Evolutionary conservation across 192 early-diverging fungal genomes (phyloP).

Genomic region (Spinellus fusiger): DNA sequence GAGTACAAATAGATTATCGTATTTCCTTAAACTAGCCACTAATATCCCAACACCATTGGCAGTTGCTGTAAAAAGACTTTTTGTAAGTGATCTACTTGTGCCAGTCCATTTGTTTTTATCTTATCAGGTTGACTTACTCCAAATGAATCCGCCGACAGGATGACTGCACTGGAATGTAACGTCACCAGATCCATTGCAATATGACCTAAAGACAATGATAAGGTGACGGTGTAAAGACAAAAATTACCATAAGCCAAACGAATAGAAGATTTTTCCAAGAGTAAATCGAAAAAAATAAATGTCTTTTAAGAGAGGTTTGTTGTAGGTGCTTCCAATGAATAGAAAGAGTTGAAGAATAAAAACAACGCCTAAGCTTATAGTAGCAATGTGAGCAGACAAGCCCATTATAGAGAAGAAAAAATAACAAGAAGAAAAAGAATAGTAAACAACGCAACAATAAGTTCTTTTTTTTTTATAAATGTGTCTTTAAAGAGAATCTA

Average conservation of each 20-base stretch:
- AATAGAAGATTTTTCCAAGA: background rate
- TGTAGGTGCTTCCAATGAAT: constrained; percentile 23
- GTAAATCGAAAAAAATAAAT: constrained; percentile 17
- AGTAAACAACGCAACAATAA: background rate
- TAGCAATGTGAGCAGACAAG: constrained; percentile 20
- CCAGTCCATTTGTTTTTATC: background rate
- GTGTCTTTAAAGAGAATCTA: background rate
- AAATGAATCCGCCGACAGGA: background rate
- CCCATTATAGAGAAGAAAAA: constrained; percentile 4
- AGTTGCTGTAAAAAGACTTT: no score
- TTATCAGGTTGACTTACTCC: background rate
- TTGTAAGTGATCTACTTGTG: no score
- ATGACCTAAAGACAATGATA: constrained; percentile 4
- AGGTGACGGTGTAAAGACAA: background rate
- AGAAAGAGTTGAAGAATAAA: constrained; percentile 24
- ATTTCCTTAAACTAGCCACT: no score
- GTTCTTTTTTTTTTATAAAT: background rate
- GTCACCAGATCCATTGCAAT: constrained; percentile 13
- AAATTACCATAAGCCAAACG: constrained; percentile 24
- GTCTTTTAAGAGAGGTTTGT: constrained; percentile 15
- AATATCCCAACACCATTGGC: no score
- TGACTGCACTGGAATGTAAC: background rate
- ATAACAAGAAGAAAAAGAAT: background rate
- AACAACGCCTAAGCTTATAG: constrained; percentile 19
- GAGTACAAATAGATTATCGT: no score